Conservation (phyloP, 176 grass and related monocot species). For the Musa acuminata region DNA sequence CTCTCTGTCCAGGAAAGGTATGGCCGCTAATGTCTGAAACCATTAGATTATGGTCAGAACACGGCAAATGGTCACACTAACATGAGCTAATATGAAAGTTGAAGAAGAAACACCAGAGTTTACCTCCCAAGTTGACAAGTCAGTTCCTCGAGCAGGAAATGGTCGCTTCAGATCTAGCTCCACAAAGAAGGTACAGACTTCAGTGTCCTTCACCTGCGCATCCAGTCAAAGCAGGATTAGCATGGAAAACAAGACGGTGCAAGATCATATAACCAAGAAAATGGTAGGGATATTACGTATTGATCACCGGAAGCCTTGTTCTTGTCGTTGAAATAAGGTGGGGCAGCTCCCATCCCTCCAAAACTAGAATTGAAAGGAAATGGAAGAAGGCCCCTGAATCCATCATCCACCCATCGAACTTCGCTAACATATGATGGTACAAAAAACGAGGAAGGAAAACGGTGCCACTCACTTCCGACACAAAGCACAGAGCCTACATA, state of each 20-base stretch:
- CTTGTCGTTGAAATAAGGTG: slow-evolving; percentile 73
- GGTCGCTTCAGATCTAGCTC: slow-evolving; percentile 80
- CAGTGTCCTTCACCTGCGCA: slow-evolving; percentile 59
- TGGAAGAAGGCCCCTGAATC: slow-evolving; percentile 85
- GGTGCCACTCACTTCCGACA: slow-evolving; percentile 92
- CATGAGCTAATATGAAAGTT: not conserved
- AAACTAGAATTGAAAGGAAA: slow-evolving; percentile 88
- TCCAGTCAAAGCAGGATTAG: not conserved
- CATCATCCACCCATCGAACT: slow-evolving; percentile 94
- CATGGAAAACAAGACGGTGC: not conserved
- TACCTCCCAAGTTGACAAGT: slow-evolving; percentile 92
- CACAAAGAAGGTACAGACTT: slow-evolving; percentile 60
- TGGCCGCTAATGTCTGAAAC: slow-evolving; percentile 51
- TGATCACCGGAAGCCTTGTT: slow-evolving; percentile 75
- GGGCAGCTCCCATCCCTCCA: slow-evolving; percentile 78
- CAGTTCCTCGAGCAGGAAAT: slow-evolving; percentile 67
- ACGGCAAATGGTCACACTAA: not conserved
- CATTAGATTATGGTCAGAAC: slow-evolving; percentile 5
- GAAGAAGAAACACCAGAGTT: not conserved
- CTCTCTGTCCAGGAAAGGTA: slow-evolving; percentile 84
- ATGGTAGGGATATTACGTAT: slow-evolving; percentile 52
- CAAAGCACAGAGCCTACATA: slow-evolving; percentile 64
- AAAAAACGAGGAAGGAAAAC: slow-evolving; percentile 91
- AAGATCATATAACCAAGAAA: not conserved
- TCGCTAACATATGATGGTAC: slow-evolving; percentile 73